Evolutionary conservation across 148 eudicot genomes (phyloP).

Genomic region (Fagopyrum homotropicum): DNA sequence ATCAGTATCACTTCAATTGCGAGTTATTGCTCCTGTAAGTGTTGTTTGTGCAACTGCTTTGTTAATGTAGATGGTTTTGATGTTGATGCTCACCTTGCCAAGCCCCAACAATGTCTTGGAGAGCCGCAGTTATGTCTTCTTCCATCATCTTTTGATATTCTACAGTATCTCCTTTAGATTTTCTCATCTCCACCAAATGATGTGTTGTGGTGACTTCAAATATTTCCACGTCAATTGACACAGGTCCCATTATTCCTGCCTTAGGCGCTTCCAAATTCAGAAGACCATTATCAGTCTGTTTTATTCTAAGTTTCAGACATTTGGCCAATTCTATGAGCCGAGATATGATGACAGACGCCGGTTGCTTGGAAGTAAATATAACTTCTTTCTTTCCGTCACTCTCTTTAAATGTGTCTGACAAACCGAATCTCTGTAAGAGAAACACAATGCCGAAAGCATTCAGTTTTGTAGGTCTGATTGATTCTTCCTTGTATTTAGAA

Average conservation of each 20-base stretch:
- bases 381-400: conserved; percentile 17
- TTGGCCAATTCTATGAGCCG: conserved; percentile 23
- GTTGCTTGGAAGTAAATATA: conserved; percentile 21
- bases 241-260: conserved; percentile 22
- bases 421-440: conserved; percentile 20
- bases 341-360: conserved; percentile 20
- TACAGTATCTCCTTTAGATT: conserved; percentile 24
- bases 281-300: conserved; percentile 21
- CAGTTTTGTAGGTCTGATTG: conserved; percentile 13
- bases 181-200: conserved; percentile 26
- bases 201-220: conserved; percentile 21
- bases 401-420: conserved; percentile 22
- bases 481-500: conserved; percentile 16
- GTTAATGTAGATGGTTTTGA: background rate
- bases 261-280: conserved; percentile 21
- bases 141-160: conserved; percentile 25
- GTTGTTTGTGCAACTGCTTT: conserved; percentile 12
- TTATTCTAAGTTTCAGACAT: conserved; percentile 20
- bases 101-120: conserved; percentile 26
- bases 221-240: conserved; percentile 29
- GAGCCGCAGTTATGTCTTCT: conserved; percentile 24
- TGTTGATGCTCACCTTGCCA: conserved; percentile 24
- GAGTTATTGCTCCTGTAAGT: conserved; percentile 5
- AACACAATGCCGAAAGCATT: conserved; percentile 27
- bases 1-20: conserved; percentile 6